Evolutionary conservation across 2,329 filamentous ascomycete genomes (phyloP).

Genomic region (Aulographum hederae): DNA sequence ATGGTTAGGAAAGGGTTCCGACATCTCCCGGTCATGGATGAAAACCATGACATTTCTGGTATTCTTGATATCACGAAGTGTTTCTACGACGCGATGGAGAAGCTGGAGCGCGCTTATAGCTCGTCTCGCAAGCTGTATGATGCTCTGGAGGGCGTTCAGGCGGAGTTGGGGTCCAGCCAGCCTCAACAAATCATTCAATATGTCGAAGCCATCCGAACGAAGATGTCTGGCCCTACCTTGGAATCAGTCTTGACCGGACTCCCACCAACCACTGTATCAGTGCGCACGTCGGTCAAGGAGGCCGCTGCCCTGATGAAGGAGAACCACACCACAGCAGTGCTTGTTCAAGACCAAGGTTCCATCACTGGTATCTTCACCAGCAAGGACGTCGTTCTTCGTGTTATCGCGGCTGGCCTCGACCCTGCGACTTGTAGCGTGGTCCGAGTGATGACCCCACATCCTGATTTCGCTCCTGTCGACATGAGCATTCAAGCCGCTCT

Average conservation of each 20-base stretch:
- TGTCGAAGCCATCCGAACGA: conserved; percentile 80
- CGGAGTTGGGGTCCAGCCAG: conserved; percentile 85
- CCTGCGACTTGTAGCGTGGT: conserved; percentile 93
- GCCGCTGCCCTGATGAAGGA: conserved; percentile 95
- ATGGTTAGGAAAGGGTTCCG: conserved; percentile 98
- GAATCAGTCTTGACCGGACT: conserved; percentile 86
- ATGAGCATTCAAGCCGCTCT: conserved; percentile 98
- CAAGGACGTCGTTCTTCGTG: conserved; percentile 94
- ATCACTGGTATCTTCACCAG: conserved; percentile 99
- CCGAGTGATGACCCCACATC: conserved; percentile 96
- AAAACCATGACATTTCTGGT: conserved; percentile 97
- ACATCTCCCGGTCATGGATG: conserved; percentile 96
- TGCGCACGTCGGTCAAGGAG: conserved; percentile 90
- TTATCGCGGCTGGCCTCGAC: conserved; percentile 91
- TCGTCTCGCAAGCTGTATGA: conserved; percentile 98
- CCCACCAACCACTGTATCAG: conserved; percentile 85
- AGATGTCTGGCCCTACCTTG: conserved; percentile 95
- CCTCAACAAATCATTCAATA: conserved; percentile 99
- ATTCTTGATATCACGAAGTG: conserved; percentile 98
- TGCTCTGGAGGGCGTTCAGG: conserved; percentile 92
- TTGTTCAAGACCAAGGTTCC: conserved; percentile 90
- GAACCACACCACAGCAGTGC: conserved; percentile 88
- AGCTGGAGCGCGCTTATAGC: conserved; percentile 90
- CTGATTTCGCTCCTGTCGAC: conserved; percentile 94
- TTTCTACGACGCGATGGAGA: conserved; percentile 99